Evolutionary conservation across 805 yeast genomes (phyloP), one percentile per base, ranked within the genome.

Genomic region (Priceomyces castillae): DNA sequence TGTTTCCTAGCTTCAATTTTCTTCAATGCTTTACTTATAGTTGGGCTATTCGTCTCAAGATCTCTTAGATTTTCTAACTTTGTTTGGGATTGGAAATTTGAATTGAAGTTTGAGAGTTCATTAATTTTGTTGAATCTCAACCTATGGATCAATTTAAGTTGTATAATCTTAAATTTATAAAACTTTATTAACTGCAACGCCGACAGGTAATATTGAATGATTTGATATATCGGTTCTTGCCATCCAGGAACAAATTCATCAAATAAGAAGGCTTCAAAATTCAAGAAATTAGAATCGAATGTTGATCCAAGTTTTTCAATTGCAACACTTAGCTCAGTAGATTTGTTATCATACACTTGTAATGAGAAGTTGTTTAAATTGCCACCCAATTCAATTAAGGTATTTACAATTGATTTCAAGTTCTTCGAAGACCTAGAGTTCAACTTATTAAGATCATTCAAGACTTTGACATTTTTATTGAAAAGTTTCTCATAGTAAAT

Each of bases 311-410:
- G 75, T 40, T 65, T 66, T 53, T 79, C 84, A 30, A 78, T 67
- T 3, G 59, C 43, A 26, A 56, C 47, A 33, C 70, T 61, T 10
- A 68, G 54, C 41, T 55, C 52, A 37, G 61, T 59, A 15, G 56
- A 44, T 20, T 50, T 37, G 10, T 44, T 42, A 35, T 53, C 65
- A 45, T 67, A 69, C 15, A 64, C 69, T 67, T 61, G 70, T 26
- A 79, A 66, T 16, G 81, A 74, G 49, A 78, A 77, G 46, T 78
- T 75, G 56, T 79, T 79, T 51, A 78, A 67, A 51, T 76, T 75
- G 3, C 81, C 82, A 16, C 84, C 84, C 40, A 79, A 61, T 52
- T 77, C 81, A 11, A 77, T 68, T 48, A 78, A 53, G 4, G 65
- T 59, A 12, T 61, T 46, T 39, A 76, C 62, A 26, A 74, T 56